Conservation (phyloP, 176 grass and related monocot genomes). For the Oryza meyeriana region DNA sequence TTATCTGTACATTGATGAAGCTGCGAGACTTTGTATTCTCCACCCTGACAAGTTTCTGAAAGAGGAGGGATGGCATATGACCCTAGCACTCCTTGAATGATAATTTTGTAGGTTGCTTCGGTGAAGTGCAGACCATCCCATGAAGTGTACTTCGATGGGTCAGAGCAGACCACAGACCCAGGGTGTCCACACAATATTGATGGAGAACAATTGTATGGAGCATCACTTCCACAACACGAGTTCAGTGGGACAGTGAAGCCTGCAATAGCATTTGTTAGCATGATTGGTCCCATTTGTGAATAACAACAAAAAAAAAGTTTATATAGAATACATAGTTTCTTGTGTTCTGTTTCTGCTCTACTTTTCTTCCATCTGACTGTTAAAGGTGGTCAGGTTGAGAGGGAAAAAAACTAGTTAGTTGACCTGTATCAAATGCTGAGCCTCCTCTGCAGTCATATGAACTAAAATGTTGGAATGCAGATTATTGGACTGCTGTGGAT, state of each 20-base stretch:
- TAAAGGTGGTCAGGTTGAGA: neutral
- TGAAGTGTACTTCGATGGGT: constrained; percentile 75
- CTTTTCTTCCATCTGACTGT: neutral
- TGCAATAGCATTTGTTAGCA: constrained; percentile 36
- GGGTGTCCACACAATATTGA: constrained; percentile 65
- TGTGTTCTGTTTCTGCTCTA: neutral
- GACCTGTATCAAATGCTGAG: neutral
- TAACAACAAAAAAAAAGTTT: neutral
- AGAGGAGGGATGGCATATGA: constrained; percentile 66
- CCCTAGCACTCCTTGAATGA: constrained; percentile 72
- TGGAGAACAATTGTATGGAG: constrained; percentile 61
- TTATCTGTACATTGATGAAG: constrained; percentile 71
- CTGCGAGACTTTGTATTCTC: constrained; percentile 42
- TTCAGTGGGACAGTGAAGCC: constrained; percentile 71
- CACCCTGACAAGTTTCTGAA: constrained; percentile 58
- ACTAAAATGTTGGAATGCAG: neutral
- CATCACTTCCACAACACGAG: constrained; percentile 71
- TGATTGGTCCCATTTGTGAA: constrained; percentile 24
- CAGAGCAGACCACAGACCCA: constrained; percentile 52
- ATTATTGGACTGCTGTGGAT: neutral
- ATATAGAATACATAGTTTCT: neutral
- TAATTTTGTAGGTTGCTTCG: constrained; percentile 65
- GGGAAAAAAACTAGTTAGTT: neutral
- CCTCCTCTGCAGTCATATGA: neutral
- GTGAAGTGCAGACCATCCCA: constrained; percentile 93